Percentiles rank a stretch among this genome's conserved stretches.
These are phyloP conservation scores for Pseudocercospora pini-densiflorae DNA, from an alignment of 2,329 filamentous ascomycete genomes.

Conservation along the genomic window DNA sequence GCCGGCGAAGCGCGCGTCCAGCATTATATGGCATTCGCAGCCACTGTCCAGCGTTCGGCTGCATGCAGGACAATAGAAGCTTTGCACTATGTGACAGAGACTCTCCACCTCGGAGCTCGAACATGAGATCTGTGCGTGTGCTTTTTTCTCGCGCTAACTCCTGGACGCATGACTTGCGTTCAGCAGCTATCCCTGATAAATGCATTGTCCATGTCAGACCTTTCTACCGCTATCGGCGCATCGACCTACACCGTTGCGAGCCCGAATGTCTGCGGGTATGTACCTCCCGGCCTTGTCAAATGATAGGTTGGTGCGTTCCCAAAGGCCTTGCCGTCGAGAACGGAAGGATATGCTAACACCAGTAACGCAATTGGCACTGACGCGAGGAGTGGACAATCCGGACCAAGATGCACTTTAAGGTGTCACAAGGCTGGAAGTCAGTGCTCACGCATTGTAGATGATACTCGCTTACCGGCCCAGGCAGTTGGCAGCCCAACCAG, in stretches of 20 bases:
- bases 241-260: background rate
- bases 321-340: background rate
- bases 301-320: background rate
- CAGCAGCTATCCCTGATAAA: conserved; percentile 29
- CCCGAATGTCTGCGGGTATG: background rate
- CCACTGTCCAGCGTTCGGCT: background rate
- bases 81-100: background rate
- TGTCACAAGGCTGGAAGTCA: conserved; percentile 23
- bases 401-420: background rate
- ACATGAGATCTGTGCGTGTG: conserved; percentile 33
- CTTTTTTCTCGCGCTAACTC: conserved; percentile 19
- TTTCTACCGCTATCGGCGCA: conserved; percentile 19
- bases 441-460: conserved; percentile 23
- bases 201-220: conserved; percentile 30
- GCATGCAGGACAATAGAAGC: conserved; percentile 8
- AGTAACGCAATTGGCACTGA: background rate
- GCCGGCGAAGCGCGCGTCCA: background rate
- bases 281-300: conserved; percentile 10
- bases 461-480: conserved; percentile 29
- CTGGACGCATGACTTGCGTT: conserved; percentile 35
- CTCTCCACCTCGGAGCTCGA: conserved; percentile 22
- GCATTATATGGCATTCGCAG: too few species aligned
- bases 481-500: conserved; percentile 30
- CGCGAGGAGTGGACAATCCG: conserved; percentile 1
- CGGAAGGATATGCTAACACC: background rate